Conservation (phyloP, 768 basidiomycete species). For the Coprinellus micaceus region DNA sequence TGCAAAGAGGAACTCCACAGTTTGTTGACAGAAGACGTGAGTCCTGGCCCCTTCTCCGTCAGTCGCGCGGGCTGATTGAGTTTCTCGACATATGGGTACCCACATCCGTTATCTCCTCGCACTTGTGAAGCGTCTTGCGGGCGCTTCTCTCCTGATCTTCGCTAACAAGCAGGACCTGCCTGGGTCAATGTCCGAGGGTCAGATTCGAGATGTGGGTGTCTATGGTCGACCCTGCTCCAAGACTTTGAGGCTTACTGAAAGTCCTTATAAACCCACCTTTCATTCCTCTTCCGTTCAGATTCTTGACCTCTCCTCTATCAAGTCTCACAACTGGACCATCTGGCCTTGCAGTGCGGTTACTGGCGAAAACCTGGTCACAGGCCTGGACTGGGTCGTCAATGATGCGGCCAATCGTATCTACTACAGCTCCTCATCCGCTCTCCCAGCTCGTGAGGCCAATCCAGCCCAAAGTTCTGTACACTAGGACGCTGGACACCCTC, state of each 20-base stretch:
- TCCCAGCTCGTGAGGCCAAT: not conserved
- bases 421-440: no score
- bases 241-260: not conserved
- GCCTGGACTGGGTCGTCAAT: slow-evolving; percentile 88
- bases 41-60: slow-evolving; percentile 20
- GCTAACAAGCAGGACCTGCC: slow-evolving; percentile 97
- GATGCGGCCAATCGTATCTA: slow-evolving; percentile 88
- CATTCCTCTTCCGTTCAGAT: slow-evolving; percentile 42
- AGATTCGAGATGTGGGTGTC: slow-evolving; percentile 76
- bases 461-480: not conserved
- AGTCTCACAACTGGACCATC: slow-evolving; percentile 87
- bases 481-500: not conserved
- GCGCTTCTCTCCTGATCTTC: slow-evolving; percentile 93
- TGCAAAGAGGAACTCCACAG: slow-evolving; percentile 85
- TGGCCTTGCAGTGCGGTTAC: slow-evolving; percentile 91
- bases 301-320: slow-evolving; percentile 77
- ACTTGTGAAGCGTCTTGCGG: slow-evolving; percentile 70
- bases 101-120: slow-evolving; percentile 6
- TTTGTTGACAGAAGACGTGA: slow-evolving; percentile 88
- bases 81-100: slow-evolving; percentile 3
- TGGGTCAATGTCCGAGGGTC: slow-evolving; percentile 75
- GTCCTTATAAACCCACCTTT: slow-evolving; percentile 6
- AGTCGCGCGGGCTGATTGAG: slow-evolving; percentile 7
- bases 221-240: slow-evolving; percentile 9
- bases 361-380: slow-evolving; percentile 77